Evolutionary conservation across 164 flowering plant genomes (phyloP), one percentile per base, ranked within the genome.

Genomic region (Stephania yunnanensis): DNA sequence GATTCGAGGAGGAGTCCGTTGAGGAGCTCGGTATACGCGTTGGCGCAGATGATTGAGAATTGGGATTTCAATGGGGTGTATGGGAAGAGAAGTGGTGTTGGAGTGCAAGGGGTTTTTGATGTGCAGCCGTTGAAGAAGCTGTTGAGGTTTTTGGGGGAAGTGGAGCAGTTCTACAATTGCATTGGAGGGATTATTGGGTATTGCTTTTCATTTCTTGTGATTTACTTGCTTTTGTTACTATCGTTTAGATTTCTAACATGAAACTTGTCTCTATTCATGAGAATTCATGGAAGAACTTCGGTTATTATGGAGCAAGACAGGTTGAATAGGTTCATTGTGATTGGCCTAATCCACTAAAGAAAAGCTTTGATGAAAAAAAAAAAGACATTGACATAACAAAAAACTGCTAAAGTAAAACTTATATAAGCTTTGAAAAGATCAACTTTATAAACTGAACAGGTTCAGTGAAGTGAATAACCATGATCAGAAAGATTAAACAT

Each of bases 181-280:
- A 91, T 95, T 85, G 98, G 99, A 53, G 99, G 99, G 67, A 89
- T 95, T 63, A 85, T 93, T 50, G 99, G 99, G 99, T 95, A 72
- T 75, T 74, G 76, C 36, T 80, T 69, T 44, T 42, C 53, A 53
- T n/a, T 4, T 74, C 29, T 13, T 78, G 19, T 8, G 31, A 10
- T 46, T 70, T 17, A 8, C 53, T 50, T 50, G 12, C 42, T 36
- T 36, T 36, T 36, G 42, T 36, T 36, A 36, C 42, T 36, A 36
- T 36, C 1, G 42, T 36, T 36, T 8, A 10, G 55, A 50, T 50
- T 50, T 10, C 55, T 10, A 36, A 36, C 42, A 36, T 36, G 55
- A 7, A 7, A 15, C 55, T 50, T 50, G 12, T 50, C 55, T 50
- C 15, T 15, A 8, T 50, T 36, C 42, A 9, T 50, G 55, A 50